Evolutionary conservation across 2,329 filamentous ascomycete genomes (phyloP).

Genomic region (Phialocephala subalpina): DNA sequence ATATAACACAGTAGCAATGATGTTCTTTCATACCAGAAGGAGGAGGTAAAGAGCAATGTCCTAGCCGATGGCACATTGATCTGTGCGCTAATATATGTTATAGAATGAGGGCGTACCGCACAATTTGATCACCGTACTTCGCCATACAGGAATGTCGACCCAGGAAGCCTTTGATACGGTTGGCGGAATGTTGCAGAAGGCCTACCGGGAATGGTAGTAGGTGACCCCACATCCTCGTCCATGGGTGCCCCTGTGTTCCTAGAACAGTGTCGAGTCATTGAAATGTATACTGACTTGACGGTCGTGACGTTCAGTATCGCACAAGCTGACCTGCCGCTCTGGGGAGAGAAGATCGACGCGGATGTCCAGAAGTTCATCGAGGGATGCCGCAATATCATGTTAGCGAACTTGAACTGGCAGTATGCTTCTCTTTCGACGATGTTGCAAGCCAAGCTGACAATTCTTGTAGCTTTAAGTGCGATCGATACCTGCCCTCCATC

Average conservation of each 20-base stretch:
- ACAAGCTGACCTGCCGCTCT: not conserved
- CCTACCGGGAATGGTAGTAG: not conserved
- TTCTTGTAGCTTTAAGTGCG: too few species aligned
- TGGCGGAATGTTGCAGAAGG: not conserved
- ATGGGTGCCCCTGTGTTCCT: too few species aligned
- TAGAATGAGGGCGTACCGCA: slow-evolving; percentile 14
- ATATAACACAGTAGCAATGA: too few species aligned
- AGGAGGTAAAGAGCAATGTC: too few species aligned
- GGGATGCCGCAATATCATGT: not conserved
- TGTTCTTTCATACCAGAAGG: too few species aligned
- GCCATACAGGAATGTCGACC: not conserved
- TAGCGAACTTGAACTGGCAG: slow-evolving; percentile 19
- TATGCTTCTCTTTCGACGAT: not conserved
- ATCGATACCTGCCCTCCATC: too few species aligned
- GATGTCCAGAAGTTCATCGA: slow-evolving; percentile 3
- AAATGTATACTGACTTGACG: too few species aligned
- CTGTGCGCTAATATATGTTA: too few species aligned
- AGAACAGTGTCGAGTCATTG: too few species aligned
- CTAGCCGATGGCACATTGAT: too few species aligned
- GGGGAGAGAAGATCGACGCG: not conserved
- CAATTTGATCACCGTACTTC: slow-evolving; percentile 16
- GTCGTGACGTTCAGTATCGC: not conserved
- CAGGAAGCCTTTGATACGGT: slow-evolving; percentile 13
- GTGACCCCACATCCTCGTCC: not conserved
- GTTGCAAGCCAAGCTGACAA: too few species aligned